Conservation (phyloP, 2,329 filamentous ascomycete species). For the Trichoderma polysporum region DNA sequence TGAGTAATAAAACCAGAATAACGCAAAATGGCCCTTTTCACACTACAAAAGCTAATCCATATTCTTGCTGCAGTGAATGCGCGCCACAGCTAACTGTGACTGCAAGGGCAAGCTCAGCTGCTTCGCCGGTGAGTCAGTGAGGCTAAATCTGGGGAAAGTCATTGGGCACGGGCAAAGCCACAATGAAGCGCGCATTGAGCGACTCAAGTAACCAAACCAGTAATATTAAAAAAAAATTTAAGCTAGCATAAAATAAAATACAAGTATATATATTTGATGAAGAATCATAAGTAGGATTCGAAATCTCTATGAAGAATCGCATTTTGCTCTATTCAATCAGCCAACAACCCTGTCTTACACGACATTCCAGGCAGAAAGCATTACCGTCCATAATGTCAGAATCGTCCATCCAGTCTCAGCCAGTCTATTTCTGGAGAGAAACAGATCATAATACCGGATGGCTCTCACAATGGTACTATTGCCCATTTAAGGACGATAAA, state of each 20-base stretch:
- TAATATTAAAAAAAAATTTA: too few species aligned
- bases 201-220: not conserved
- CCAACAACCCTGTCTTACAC: too few species aligned
- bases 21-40: not conserved
- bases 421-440: conserved; percentile 51
- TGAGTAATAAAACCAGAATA: not conserved
- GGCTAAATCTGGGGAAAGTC: conserved; percentile 9
- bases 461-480: conserved; percentile 63
- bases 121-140: conserved; percentile 15
- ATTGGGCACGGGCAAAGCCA: not conserved
- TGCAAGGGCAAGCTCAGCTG: not conserved
- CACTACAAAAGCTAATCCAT: not conserved
- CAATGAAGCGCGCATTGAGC: not conserved
- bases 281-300: not conserved
- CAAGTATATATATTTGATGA: not conserved
- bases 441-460: conserved; percentile 50
- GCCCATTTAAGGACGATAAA: conserved; percentile 45
- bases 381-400: not conserved
- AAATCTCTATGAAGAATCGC: not conserved
- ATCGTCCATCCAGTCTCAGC: not conserved
- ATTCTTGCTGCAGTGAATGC: not conserved
- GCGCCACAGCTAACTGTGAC: not conserved
- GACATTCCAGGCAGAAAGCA: too few species aligned
- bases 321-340: not conserved
- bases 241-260: not conserved